phyloP scores from a whole-genome alignment of 306 rosid genomes.

The Albizia julibrissin region DNA sequence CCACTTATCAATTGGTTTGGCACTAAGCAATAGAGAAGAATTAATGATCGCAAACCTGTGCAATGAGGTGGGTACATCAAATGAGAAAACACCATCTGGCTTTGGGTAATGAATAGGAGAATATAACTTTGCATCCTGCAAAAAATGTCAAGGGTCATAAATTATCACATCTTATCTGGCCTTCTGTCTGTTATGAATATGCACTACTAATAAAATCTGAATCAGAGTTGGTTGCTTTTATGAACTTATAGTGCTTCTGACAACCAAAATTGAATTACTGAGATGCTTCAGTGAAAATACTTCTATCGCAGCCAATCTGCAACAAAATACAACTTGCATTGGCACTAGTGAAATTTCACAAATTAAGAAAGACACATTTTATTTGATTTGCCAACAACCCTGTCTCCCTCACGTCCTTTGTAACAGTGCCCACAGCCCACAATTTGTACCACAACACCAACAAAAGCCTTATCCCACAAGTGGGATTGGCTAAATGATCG shows the following conservation, averaged over 20 bases:
- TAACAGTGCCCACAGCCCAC: not conserved
- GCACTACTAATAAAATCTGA: not conserved
- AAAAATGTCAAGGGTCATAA: conserved; percentile 6
- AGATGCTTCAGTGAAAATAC: not conserved
- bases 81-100: conserved; percentile 81
- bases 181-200: not conserved
- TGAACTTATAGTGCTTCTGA: not conserved
- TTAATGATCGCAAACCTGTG: conserved; percentile 68
- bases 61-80: conserved; percentile 85
- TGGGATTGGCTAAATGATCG: too few species aligned
- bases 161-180: not conserved
- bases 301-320: not conserved
- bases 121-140: conserved; percentile 66
- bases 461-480: too few species aligned
- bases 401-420: not conserved
- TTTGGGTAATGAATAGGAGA: conserved; percentile 84
- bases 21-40: conserved; percentile 25
- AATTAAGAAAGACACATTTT: not conserved
- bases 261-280: not conserved
- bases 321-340: not conserved
- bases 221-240: not conserved
- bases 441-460: not conserved
- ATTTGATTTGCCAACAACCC: not conserved
- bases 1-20: conserved; percentile 13
- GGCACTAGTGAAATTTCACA: not conserved